Base-by-base conservation (phyloP, 2,329 filamentous ascomycete genomes). In the Aphanoascus verrucosus region DNA sequence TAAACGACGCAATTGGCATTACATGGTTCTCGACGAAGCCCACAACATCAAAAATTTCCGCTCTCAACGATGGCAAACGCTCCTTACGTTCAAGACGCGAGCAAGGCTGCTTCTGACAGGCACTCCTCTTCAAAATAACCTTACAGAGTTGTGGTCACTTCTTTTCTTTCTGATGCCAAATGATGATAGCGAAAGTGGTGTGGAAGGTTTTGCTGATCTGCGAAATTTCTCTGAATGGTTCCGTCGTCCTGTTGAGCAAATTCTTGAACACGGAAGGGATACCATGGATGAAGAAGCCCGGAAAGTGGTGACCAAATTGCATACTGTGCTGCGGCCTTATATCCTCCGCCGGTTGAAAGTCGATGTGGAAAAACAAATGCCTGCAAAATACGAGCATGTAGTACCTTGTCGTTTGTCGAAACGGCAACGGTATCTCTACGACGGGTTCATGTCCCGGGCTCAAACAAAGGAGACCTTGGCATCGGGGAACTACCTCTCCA, bases 21-120 rank as follows among this genome's bases (percentile, higher is more conserved):
- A 97, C 69, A 88, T 98, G 80, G 90, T 98, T 58, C 80, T 98
- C 1, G 93, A 98, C 62, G 93, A 98, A 72, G 93, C 94, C 0
- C 93, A 98, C 74, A 97, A 98, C 71, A 98, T 98, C 77, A 97
- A 98, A 66, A 98, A 98, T 69, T 98, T 97, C 76, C 90, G 94
- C 64, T 96, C 91, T 1, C 90, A 96, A 67, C 79, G 91, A 58
- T 98, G 93, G 90, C 93, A 97, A 67, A 91, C 89, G 0, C 79
- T 98, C 58, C 80, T 98, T 19, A 93, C 86, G 0, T 94, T 98
- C 72, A 91, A 94, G 62, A 97, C 93, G 0, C 83, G 85, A 58
- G 84, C 90, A 28, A 82, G 93, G 34, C 79, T 98, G 9, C 73
- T 98, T 0, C 77, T 98, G 9, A 98, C 93, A 0, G 93, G 93